Evolutionary conservation across 441 rosid genomes (phyloP).

Genomic region (Populus trichocarpa): DNA sequence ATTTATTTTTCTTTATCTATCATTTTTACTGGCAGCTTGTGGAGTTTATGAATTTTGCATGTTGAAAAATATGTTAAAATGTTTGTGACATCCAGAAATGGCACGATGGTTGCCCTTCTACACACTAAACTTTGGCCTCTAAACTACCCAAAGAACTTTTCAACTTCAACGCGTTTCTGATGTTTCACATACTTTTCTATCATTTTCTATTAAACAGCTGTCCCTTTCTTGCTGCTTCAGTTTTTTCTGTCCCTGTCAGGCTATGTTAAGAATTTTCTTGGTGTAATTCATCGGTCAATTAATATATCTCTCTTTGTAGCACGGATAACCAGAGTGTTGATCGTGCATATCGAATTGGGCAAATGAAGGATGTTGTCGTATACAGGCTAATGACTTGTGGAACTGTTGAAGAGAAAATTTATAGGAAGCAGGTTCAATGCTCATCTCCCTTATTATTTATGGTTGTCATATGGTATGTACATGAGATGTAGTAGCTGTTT

Average conservation of each 20-base stretch:
- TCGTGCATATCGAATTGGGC: constrained; percentile 96
- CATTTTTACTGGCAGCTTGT: neutral
- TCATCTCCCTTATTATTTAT: neutral
- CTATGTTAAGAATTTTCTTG: neutral
- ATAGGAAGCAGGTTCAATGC: constrained; percentile 76
- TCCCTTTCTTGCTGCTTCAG: neutral
- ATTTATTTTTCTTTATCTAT: neutral
- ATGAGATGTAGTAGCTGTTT: neutral
- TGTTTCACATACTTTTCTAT: neutral
- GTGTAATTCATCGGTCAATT: neutral
- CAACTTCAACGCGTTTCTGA: neutral
- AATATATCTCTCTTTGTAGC: constrained; percentile 38
- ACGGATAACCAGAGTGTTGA: constrained; percentile 96
- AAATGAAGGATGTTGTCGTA: constrained; percentile 83
- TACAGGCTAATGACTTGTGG: constrained; percentile 95
- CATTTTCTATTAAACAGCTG: neutral
- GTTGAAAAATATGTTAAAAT: neutral
- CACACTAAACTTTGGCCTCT: neutral
- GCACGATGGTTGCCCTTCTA: neutral
- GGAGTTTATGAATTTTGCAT: neutral
- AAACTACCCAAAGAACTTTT: neutral
- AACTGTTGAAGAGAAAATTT: constrained; percentile 98
- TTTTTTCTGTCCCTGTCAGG: neutral
- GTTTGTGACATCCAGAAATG: neutral
- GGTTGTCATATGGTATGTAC: neutral